Conservation (phyloP, 2,329 filamentous ascomycete species). For the Thermothelomyces thermophilus region DNA sequence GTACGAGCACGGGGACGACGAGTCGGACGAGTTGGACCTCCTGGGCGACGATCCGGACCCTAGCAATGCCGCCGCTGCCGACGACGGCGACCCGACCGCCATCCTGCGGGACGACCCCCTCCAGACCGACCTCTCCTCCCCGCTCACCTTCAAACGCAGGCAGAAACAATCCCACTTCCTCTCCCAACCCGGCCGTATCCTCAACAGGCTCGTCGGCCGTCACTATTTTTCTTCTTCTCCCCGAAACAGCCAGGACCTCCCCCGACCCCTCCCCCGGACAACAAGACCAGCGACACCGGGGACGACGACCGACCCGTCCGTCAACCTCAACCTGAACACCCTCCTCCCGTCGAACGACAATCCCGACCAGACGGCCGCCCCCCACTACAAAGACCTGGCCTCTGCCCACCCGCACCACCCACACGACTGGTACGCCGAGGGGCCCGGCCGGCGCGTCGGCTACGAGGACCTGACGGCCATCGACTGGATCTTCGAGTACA, state of each 20-base stretch:
- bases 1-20: conserved; percentile 12
- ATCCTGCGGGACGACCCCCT: conserved; percentile 53
- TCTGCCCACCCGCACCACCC: conserved; percentile 25
- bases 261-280: background rate
- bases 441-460: conserved; percentile 79
- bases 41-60: conserved; percentile 37
- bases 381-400: background rate
- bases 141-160: conserved; percentile 66
- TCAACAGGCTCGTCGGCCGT: conserved; percentile 42
- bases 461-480: conserved; percentile 97
- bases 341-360: background rate
- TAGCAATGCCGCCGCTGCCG: conserved; percentile 8
- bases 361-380: conserved; percentile 35
- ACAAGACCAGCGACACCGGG: no score
- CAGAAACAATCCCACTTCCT: conserved; percentile 45
- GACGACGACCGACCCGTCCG: conserved; percentile 2
- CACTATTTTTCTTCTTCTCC: conserved; percentile 23
- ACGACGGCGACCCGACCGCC: conserved; percentile 25
- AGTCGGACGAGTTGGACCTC: conserved; percentile 41
- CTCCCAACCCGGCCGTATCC: conserved; percentile 41
- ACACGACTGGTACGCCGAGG: conserved; percentile 83
- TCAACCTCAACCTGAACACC: conserved; percentile 5
- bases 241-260: conserved; percentile 6
- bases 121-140: conserved; percentile 41
- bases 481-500: conserved; percentile 99